Conservation (phyloP, 2,329 filamentous ascomycete species). For the Fusarium sambucinum region DNA sequence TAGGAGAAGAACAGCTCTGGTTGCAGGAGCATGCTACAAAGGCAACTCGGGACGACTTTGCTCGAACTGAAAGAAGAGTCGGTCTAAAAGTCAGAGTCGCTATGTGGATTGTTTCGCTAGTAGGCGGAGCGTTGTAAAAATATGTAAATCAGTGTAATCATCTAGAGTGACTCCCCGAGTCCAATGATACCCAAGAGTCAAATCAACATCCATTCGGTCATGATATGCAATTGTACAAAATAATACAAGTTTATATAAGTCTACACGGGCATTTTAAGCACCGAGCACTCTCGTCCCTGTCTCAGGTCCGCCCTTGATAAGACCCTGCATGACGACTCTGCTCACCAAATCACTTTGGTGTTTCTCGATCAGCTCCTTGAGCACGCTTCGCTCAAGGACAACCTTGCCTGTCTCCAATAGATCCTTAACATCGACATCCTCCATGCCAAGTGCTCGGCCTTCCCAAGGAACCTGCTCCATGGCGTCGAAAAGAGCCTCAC, state of each 20-base stretch:
- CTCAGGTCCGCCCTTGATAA: slow-evolving; percentile 51
- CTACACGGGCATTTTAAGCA: slow-evolving; percentile 43
- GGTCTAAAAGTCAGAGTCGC: slow-evolving; percentile 85
- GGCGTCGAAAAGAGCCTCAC: slow-evolving; percentile 74
- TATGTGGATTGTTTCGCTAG: slow-evolving; percentile 91
- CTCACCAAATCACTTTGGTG: slow-evolving; percentile 76
- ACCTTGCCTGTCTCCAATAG: slow-evolving; percentile 86
- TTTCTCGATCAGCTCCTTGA: slow-evolving; percentile 77
- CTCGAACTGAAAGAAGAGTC: slow-evolving; percentile 83
- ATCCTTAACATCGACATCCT: slow-evolving; percentile 96
- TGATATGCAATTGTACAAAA: slow-evolving; percentile 45
- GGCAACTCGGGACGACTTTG: slow-evolving; percentile 82
- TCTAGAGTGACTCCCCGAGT: slow-evolving; percentile 7
- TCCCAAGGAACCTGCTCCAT: slow-evolving; percentile 73
- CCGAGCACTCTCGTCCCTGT: slow-evolving; percentile 57
- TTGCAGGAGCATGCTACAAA: slow-evolving; percentile 78
- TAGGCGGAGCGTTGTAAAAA: slow-evolving; percentile 84
- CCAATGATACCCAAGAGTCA: slow-evolving; percentile 29
- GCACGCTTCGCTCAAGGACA: slow-evolving; percentile 85
- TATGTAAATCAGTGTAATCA: slow-evolving; percentile 38
- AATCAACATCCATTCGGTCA: background rate
- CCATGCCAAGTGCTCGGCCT: slow-evolving; percentile 75
- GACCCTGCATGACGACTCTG: slow-evolving; percentile 59
- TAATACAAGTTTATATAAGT: slow-evolving; percentile 47
- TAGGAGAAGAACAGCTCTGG: slow-evolving; percentile 85